These are phyloP conservation scores for Fusarium temperatum DNA, from an alignment of 2,329 filamentous ascomycete species.

Conservation along the genomic window DNA sequence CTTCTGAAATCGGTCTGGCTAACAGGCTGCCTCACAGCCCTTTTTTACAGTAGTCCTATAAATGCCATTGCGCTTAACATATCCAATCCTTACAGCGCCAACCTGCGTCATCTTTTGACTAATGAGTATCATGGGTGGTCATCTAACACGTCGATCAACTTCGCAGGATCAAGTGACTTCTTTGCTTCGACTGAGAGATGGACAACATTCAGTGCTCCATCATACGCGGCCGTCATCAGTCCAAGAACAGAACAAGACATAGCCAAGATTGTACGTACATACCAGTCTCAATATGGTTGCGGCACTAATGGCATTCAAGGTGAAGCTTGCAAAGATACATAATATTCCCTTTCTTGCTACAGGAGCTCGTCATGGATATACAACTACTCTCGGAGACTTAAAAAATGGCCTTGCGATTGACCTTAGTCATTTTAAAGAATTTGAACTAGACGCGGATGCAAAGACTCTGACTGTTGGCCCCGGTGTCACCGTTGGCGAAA, in stretches of 20 bases:
- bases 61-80: background rate
- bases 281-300: no score
- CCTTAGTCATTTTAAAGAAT: background rate
- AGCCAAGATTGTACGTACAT: accelerated
- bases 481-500: background rate
- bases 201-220: background rate
- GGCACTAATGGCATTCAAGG: no score
- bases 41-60: background rate
- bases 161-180: background rate
- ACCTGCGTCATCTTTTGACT: background rate
- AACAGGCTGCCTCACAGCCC: accelerated
- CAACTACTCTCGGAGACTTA: background rate
- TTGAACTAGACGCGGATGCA: accelerated
- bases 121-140: background rate
- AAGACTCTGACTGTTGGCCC: background rate
- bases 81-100: accelerated
- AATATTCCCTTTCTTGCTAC: background rate
- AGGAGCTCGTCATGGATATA: background rate
- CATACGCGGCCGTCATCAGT: background rate
- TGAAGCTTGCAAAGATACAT: background rate
- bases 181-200: background rate
- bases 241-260: background rate
- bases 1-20: background rate
- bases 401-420: background rate
- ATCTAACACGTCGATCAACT: background rate